Percentiles rank a stretch among this genome's conserved stretches.
phyloP scores from a whole-genome alignment of 108 stramenopile species.

The Bacterosira constricta region DNA sequence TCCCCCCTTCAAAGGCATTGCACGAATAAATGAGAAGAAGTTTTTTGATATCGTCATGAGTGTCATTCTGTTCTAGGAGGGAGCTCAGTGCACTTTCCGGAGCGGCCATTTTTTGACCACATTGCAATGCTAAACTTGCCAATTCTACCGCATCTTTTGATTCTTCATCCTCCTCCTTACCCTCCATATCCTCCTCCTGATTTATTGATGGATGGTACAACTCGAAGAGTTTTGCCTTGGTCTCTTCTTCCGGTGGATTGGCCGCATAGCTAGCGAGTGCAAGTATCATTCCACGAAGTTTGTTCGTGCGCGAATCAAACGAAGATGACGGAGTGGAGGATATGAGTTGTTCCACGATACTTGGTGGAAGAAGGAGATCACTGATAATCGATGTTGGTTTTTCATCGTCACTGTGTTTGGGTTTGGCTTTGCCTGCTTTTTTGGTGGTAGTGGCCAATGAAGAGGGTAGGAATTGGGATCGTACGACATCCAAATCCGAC shows the following conservation, averaged over 20 bases:
- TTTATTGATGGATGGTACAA: conserved; percentile 60
- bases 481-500: not conserved
- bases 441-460: conserved; percentile 16
- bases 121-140: conserved; percentile 51
- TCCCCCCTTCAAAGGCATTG: conserved; percentile 85
- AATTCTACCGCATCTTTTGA: conserved; percentile 36
- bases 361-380: conserved; percentile 28
- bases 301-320: conserved; percentile 22
- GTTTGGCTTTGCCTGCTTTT: not conserved
- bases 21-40: conserved; percentile 74
- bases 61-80: conserved; percentile 8
- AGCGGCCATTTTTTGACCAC: conserved; percentile 41
- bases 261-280: conserved; percentile 57
- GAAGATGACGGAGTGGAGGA: conserved; percentile 17
- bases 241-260: conserved; percentile 15
- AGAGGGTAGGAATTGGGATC: conserved; percentile 19
- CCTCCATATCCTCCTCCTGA: too few species aligned
- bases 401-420: not conserved
- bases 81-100: conserved; percentile 13
- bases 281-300: conserved; percentile 69
- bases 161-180: conserved; percentile 33
- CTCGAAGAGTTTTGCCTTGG: conserved; percentile 38
- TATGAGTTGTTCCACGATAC: not conserved
- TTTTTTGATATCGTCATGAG: not conserved
- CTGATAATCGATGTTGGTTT: not conserved